Conservation (phyloP, 2,329 filamentous ascomycete species). For the Nemania sp. region DNA sequence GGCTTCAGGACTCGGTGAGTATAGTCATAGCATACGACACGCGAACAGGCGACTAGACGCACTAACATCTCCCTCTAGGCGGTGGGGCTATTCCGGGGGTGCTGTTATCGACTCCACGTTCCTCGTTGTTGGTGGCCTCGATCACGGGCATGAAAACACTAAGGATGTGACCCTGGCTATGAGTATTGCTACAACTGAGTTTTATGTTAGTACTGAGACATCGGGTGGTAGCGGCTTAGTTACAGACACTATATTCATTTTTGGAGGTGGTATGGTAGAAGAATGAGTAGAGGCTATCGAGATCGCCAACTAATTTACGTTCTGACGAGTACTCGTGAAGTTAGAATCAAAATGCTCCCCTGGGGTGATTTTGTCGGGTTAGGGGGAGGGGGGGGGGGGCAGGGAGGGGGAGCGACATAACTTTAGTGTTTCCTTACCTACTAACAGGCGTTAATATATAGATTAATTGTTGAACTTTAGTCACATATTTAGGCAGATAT, state of each 20-base stretch:
- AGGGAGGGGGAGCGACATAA: too few species aligned
- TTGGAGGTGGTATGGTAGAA: background rate
- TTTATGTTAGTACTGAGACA: background rate
- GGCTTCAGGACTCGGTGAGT: background rate
- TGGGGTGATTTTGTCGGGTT: too few species aligned
- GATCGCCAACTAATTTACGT: background rate
- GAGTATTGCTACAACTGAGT: background rate
- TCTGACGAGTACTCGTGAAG: background rate
- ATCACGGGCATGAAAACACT: background rate
- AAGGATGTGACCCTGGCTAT: background rate
- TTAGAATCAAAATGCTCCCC: too few species aligned
- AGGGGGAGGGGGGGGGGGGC: too few species aligned
- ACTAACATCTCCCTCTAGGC: background rate
- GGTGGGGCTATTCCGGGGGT: conserved; percentile 4
- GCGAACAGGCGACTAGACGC: background rate
- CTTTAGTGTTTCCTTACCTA: too few species aligned
- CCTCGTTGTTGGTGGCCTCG: conserved; percentile 10
- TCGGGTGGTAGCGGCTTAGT: background rate
- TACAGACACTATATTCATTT: background rate
- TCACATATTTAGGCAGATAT: too few species aligned
- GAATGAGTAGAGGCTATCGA: background rate
- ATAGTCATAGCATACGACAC: conserved; percentile 6
- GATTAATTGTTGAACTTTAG: too few species aligned
- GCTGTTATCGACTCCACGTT: background rate
- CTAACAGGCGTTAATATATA: too few species aligned